Conservation (phyloP, 1,284 basidiomycete genomes). For the Acaromyces ingoldii region DNA sequence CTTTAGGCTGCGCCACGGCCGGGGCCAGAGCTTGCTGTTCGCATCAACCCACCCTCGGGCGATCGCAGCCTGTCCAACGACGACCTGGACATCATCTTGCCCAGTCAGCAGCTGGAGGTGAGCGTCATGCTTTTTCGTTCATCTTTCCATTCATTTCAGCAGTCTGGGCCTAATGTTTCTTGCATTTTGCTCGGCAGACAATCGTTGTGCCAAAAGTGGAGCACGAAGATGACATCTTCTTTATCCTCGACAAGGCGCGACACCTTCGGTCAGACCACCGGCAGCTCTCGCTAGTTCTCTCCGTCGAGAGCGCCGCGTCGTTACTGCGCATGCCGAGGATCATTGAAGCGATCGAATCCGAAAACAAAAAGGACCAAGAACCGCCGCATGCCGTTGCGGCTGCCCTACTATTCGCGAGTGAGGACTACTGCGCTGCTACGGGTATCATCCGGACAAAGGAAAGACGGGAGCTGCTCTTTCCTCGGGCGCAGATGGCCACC, state of each 20-base stretch:
- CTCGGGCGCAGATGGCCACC: constrained; percentile 77
- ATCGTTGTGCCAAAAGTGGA: constrained; percentile 48
- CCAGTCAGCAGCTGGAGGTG: constrained; percentile 18
- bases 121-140: neutral
- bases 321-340: constrained; percentile 36
- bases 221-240: constrained; percentile 24
- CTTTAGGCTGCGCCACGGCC: constrained; percentile 10
- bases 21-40: constrained; percentile 39
- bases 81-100: constrained; percentile 44
- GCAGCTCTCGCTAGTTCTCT: constrained; percentile 34
- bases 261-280: constrained; percentile 8
- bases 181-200: constrained; percentile 21
- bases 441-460: constrained; percentile 72
- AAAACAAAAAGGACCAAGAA: neutral
- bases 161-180: neutral
- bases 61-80: constrained; percentile 20
- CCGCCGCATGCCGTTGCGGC: constrained; percentile 13
- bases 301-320: constrained; percentile 39
- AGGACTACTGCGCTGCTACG: constrained; percentile 68
- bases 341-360: constrained; percentile 16
- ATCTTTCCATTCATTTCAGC: neutral
- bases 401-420: constrained; percentile 44
- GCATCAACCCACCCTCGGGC: constrained; percentile 46
- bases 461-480: constrained; percentile 72
- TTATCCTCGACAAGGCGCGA: constrained; percentile 27